These are phyloP conservation scores for Phytopythium montanum DNA, from an alignment of 352 stramenopile species.

Conservation along the genomic window DNA sequence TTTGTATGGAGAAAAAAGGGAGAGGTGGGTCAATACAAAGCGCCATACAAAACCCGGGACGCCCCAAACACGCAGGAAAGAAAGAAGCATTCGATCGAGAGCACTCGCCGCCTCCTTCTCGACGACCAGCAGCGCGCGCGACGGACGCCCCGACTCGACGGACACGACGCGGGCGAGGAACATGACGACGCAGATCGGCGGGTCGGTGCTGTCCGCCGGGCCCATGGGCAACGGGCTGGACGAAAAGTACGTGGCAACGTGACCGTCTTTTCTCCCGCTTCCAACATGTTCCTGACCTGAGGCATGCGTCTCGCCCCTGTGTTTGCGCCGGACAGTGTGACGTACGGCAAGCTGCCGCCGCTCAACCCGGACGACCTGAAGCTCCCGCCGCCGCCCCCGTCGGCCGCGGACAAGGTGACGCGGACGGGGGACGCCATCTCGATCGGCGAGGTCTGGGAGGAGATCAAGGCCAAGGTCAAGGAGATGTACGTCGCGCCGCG, in stretches of 20 bases:
- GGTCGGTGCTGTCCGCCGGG: conserved; percentile 54
- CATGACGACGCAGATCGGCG: conserved; percentile 43
- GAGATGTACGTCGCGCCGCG: conserved; percentile 63
- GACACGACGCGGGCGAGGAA: conserved; percentile 12
- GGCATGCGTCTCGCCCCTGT: background rate
- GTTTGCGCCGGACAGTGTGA: conserved; percentile 30
- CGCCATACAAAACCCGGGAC: background rate
- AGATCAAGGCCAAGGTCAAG: conserved; percentile 76
- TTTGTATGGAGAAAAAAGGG: no score
- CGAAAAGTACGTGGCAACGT: conserved; percentile 24
- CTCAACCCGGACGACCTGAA: conserved; percentile 87
- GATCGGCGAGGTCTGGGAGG: conserved; percentile 79
- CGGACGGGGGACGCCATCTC: conserved; percentile 65
- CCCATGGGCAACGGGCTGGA: conserved; percentile 59
- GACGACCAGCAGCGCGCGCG: background rate
- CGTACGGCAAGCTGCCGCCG: conserved; percentile 74
- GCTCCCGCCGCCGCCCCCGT: conserved; percentile 69
- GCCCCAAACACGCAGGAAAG: background rate
- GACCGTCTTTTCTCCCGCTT: background rate
- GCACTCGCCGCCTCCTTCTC: background rate
- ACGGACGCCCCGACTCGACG: background rate
- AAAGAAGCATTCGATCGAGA: background rate
- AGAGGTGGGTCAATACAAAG: background rate
- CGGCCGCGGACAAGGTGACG: conserved; percentile 68
- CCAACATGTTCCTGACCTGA: background rate